Base-by-base conservation (phyloP, 352 stramenopile genomes). In the Phytophthora pistaciae region DNA sequence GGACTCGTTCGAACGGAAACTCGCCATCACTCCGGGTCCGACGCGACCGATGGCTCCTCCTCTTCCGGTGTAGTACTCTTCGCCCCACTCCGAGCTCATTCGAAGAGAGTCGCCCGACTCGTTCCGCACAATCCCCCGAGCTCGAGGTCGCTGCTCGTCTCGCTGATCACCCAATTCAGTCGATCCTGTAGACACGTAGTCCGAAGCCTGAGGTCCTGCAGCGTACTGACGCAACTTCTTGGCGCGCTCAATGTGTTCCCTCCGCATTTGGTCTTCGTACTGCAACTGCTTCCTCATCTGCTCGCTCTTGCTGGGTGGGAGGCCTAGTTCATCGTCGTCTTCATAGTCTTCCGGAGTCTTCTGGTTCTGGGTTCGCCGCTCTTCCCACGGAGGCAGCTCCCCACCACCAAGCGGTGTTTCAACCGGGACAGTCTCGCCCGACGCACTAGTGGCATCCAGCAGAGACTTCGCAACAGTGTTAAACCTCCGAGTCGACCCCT, bases 11-110 rank as follows among this genome's bases (percentile, higher is more conserved):
- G 62, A 82, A 11, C 8, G 75, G 62, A 65, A 72, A 68, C 46
- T 78, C 3, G 68, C 55, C 31, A 64, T 49, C 10, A 58, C 60
- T 31, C 54, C 69, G 11, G 21, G 16, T 18, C 49, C 60, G 9
- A 53, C 27, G 4, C 10, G 53, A 10, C 54, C 50, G 18, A 62
- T 40, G 6, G 29, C 29, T 27, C 20, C 31, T 7, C 25, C 54
- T 23, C 52, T 58, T 21, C 60, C 58, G 8, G 63, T 44, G 25
- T 61, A 62, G 25, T 65, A 70, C 21, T 88, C 77, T 8, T 75
- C 33, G 5, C 77, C 73, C 70, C 78, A 90, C 40, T 88, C 79
- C 0, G 73, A 81, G 29, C 74, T 78, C 18, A 87, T 75, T 9
- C 70, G 74, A 59, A 90, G 77, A 6, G 72, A 74, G 21, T 90